Conservation (phyloP, 805 yeast species). For the Nakazawaea molendinolei region DNA sequence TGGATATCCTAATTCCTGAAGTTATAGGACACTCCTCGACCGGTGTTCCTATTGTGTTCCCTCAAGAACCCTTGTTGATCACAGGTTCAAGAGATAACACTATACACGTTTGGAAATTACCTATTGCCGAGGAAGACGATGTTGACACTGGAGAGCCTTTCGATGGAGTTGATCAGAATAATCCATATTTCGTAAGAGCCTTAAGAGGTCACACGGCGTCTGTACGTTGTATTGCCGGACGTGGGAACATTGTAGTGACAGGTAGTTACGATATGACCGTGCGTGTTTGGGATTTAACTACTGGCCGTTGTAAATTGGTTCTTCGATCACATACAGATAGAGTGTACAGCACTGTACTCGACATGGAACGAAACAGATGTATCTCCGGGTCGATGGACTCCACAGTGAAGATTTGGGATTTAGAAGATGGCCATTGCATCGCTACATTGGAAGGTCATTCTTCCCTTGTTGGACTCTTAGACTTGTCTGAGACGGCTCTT, state of each 20-base stretch:
- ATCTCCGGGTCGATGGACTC: constrained; percentile 90
- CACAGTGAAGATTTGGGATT: constrained; percentile 84
- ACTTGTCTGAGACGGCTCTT: constrained; percentile 64
- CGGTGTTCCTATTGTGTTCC: constrained; percentile 50
- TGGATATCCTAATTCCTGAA: constrained; percentile 72
- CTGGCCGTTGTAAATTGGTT: constrained; percentile 65
- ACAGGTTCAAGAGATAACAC: constrained; percentile 87
- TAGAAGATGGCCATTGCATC: constrained; percentile 64
- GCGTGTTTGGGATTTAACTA: constrained; percentile 84
- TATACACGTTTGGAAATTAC: constrained; percentile 72
- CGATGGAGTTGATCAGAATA: constrained; percentile 32
- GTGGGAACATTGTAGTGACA: constrained; percentile 75
- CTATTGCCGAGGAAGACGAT: constrained; percentile 35
- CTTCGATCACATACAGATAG: constrained; percentile 80
- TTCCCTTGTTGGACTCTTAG: constrained; percentile 81
- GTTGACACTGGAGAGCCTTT: constrained; percentile 29
- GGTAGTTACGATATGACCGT: constrained; percentile 90
- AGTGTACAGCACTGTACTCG: constrained; percentile 85
- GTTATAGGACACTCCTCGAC: constrained; percentile 54
- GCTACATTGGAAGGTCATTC: constrained; percentile 80
- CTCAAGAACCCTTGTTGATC: constrained; percentile 61
- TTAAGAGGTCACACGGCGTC: constrained; percentile 72
- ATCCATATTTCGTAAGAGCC: constrained; percentile 63
- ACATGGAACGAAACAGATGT: constrained; percentile 68
- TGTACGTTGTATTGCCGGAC: constrained; percentile 83